A percentile compares a stretch with the other conserved stretches of the same genome.
phyloP scores from a whole-genome alignment of 108 stramenopile genomes.

The Pelagomonas calceolata region DNA sequence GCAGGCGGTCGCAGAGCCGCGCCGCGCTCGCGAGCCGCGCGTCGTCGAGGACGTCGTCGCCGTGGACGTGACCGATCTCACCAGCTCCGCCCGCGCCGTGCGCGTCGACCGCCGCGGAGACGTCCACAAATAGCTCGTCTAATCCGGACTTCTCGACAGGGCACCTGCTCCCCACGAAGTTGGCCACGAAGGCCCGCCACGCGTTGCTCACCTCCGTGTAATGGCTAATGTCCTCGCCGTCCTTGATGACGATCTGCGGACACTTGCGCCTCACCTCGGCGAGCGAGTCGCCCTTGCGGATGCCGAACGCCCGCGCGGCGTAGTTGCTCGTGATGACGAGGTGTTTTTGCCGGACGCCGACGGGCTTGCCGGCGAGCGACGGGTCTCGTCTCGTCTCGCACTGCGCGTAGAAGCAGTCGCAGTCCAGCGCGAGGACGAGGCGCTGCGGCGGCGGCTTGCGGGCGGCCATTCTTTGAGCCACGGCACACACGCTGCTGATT shows the following conservation, averaged over 20 bases:
- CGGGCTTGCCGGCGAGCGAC: constrained; percentile 15
- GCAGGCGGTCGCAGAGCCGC: too few relatives aligned
- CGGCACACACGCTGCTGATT: too few relatives aligned
- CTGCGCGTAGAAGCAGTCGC: constrained; percentile 14
- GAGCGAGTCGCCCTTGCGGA: constrained; percentile 20
- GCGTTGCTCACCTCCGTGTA: constrained; percentile 3
- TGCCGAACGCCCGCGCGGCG: constrained; percentile 16
- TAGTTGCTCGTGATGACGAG: constrained; percentile 27
- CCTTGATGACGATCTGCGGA: constrained; percentile 14
- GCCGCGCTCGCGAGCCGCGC: too few relatives aligned
- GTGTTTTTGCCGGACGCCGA: constrained; percentile 25
- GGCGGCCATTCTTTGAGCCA: too few relatives aligned
- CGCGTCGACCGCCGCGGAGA: constrained; percentile 1
- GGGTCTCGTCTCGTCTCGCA: constrained; percentile 24
- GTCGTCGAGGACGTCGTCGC: too few relatives aligned
- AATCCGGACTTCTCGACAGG: constrained; percentile 16
- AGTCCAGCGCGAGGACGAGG: too few relatives aligned
- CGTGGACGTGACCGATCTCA: too few relatives aligned
- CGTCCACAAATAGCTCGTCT: constrained; percentile 21
- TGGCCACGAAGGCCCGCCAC: too few relatives aligned
- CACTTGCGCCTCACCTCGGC: constrained; percentile 12
- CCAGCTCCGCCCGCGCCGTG: too few relatives aligned
- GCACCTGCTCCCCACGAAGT: too few relatives aligned
- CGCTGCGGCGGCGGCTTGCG: too few relatives aligned
- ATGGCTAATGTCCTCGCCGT: constrained; percentile 20